Percentiles rank a stretch among this genome's conserved stretches.
Evolutionary conservation across 2,329 filamentous ascomycete genomes (phyloP).

Genomic region (Ceratocystis colombiana): DNA sequence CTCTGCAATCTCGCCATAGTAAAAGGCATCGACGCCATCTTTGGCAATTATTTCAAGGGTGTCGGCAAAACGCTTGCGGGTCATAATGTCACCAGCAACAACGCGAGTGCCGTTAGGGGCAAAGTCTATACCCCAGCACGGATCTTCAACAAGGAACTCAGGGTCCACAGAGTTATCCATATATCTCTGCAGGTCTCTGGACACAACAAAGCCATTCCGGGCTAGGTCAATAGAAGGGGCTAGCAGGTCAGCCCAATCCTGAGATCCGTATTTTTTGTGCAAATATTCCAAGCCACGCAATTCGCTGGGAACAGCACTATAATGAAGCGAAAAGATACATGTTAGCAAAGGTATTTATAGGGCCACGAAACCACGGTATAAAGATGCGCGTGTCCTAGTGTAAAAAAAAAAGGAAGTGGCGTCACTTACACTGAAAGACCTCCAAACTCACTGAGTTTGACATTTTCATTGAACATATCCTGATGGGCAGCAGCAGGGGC

Average conservation of each 20-base stretch:
- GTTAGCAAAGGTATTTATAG: neutral
- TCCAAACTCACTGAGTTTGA: conserved; percentile 52
- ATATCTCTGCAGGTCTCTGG: conserved; percentile 58
- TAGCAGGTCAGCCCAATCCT: conserved; percentile 58
- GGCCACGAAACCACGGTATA: too few species aligned
- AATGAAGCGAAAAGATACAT: neutral
- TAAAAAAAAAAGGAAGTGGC: neutral
- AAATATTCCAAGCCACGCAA: conserved; percentile 64
- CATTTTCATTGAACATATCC: conserved; percentile 70
- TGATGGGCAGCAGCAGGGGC: conserved; percentile 69
- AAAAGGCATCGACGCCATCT: conserved; percentile 60
- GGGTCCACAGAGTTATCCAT: conserved; percentile 47
- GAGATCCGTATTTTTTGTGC: conserved; percentile 49
- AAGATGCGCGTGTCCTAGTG: too few species aligned
- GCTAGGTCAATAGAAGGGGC: conserved; percentile 62
- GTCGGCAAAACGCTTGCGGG: conserved; percentile 61
- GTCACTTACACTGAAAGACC: conserved; percentile 59
- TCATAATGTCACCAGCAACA: conserved; percentile 61
- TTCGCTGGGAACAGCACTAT: conserved; percentile 57
- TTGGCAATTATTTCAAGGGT: conserved; percentile 61
- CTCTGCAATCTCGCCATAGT: conserved; percentile 61
- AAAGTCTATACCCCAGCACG: conserved; percentile 74
- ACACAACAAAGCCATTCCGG: conserved; percentile 60
- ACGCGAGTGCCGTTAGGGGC: conserved; percentile 61
- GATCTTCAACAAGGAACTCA: conserved; percentile 58